These are phyloP conservation scores for Binderoboletus segoi DNA, from an alignment of 1,284 basidiomycete genomes.

Conservation along the genomic window DNA sequence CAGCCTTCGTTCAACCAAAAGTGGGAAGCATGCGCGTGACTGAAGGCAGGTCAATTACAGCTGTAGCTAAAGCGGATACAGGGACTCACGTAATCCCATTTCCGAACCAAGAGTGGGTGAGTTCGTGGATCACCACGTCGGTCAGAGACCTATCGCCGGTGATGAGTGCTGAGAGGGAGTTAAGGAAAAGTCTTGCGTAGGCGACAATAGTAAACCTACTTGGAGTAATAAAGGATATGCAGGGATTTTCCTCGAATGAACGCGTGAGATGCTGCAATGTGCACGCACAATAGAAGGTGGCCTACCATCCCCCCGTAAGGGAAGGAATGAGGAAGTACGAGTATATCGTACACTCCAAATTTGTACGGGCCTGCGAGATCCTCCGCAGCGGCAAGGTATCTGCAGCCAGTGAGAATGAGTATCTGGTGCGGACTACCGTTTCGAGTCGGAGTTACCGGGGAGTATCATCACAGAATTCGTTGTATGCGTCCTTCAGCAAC, in stretches of 20 bases:
- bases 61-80: not conserved
- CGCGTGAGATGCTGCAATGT: slow-evolving; percentile 1
- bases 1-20: slow-evolving; percentile 97
- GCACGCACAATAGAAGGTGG: slow-evolving; percentile 1
- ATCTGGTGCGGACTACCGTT: not conserved
- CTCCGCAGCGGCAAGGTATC: slow-evolving; percentile 81
- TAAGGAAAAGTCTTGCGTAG: not conserved
- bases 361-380: slow-evolving; percentile 73
- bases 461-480: slow-evolving; percentile 90
- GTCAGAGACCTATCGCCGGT: slow-evolving; percentile 85
- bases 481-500: slow-evolving; percentile 74
- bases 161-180: slow-evolving; percentile 58
- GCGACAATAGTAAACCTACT: slow-evolving; percentile 46
- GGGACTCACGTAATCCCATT: slow-evolving; percentile 76
- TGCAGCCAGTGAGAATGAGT: slow-evolving; percentile 28
- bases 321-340: slow-evolving; percentile 92
- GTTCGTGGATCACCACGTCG: slow-evolving; percentile 85
- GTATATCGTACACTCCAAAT: slow-evolving; percentile 90
- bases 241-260: slow-evolving; percentile 72
- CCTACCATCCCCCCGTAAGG: slow-evolving; percentile 89
- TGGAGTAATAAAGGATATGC: slow-evolving; percentile 86
- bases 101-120: slow-evolving; percentile 85
- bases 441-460: slow-evolving; percentile 49
- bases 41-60: slow-evolving; percentile 36
- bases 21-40: slow-evolving; percentile 71